These are phyloP conservation scores for Leucaena leucocephala DNA, from an alignment of 306 rosid species.

Conservation along the genomic window DNA sequence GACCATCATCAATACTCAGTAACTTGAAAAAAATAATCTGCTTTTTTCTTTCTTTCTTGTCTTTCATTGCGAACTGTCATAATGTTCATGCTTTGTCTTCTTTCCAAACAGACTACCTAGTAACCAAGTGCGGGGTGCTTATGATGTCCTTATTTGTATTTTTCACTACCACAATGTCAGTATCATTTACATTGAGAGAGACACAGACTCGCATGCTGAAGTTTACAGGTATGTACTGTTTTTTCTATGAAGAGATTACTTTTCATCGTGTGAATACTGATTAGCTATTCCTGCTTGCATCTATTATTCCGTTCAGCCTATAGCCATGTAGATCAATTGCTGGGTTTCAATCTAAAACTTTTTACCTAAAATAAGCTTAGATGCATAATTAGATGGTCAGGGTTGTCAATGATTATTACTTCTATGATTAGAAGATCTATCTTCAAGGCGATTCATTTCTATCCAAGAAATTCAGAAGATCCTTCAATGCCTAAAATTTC, in stretches of 20 bases:
- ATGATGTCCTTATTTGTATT: conserved; percentile 98
- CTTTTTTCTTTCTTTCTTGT: conserved; percentile 19
- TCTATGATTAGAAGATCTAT: conserved; percentile 6
- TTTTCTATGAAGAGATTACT: conserved; percentile 19
- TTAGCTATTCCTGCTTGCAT: conserved; percentile 21
- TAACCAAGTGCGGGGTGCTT: conserved; percentile 96
- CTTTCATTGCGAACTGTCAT: conserved; percentile 6
- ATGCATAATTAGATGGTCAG: neutral
- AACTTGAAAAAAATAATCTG: neutral
- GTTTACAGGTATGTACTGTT: conserved; percentile 74
- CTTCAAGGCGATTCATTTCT: neutral
- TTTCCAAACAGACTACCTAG: conserved; percentile 82
- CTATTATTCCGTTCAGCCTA: conserved; percentile 21
- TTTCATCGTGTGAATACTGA: conserved; percentile 18
- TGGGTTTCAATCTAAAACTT: conserved; percentile 20
- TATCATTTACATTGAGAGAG: conserved; percentile 96
- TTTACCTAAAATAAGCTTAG: conserved; percentile 4
- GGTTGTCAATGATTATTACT: neutral
- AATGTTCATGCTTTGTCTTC: neutral
- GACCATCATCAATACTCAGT: conserved; percentile 4
- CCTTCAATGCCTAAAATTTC: conserved; percentile 23
- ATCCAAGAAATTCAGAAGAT: neutral
- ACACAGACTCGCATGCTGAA: conserved; percentile 99
- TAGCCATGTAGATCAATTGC: conserved; percentile 11
- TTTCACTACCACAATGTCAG: conserved; percentile 98